Base-by-base conservation (phyloP, 805 yeast species). In the Metschnikowia rubicola region DNA sequence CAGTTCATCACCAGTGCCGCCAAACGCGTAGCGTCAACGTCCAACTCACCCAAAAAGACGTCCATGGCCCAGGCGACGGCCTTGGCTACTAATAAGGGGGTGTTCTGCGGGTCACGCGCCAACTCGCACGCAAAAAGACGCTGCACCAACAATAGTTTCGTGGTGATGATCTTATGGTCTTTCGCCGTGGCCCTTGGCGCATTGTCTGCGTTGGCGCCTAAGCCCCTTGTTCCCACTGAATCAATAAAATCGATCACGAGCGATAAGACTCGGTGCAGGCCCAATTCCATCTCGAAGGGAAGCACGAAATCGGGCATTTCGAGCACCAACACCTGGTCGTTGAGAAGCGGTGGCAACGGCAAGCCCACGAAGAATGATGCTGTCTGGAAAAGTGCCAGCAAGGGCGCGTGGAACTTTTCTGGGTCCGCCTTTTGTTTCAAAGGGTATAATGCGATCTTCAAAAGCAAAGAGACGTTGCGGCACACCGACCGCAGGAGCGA, bases 401-500 rank as follows among this genome's bases (percentile, higher is more conserved):
- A 65, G 30, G 60, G 37, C 53, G 59, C 38, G 65, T 63, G 41
- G 69, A 63, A 50, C 63, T 60, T 44, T 10, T 43, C 45, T 32
- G 50, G 39, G 29, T 52, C 57, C 11, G 9, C 8, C 19, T 54
- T 49, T 46, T 60, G 53, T n/a, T 43, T 43, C 31, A 51, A 28
- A 1, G 74, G 56, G 35, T 44, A 44, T 15, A 67, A 56, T 0
- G 73, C 64, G 39, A 72, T 61, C 46, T 74, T 75, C 43, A 84
- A 59, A 36, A 85, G 57, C 39, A 81, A 66, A 4, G 80, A 72
- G 15, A 80, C 72, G 9, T 80, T 72, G 42, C 90, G 75, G 55
- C 88, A 83, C 35, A 82, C 65, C 0, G 87, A 79, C 58, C 88
- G 72, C 4, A 87, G 83, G 39, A 79, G 70, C 33, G 80, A 73